Evolutionary conservation across 2,329 filamentous ascomycete species (phyloP), one percentile per base, ranked within the genome.

Genomic region (Ophiocordyceps australis): DNA sequence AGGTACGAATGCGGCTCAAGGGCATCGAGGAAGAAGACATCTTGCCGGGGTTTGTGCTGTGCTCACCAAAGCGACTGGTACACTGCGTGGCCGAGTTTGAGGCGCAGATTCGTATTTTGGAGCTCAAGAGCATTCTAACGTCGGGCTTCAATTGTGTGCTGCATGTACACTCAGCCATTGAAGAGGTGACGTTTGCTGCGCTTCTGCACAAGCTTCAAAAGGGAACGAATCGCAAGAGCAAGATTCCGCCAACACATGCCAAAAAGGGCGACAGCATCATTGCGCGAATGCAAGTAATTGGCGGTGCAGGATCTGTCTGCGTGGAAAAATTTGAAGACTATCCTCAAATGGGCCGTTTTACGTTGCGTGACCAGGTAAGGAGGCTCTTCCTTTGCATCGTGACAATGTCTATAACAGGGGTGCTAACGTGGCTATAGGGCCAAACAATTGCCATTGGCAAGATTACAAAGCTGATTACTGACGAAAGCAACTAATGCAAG

Each of bases 381-480:
- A n/a, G n/a, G n/a, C n/a, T n/a, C n/a, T n/a, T n/a, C n/a, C n/a
- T n/a, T n/a, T n/a, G n/a, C n/a, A n/a, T n/a, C n/a, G n/a, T n/a
- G n/a, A n/a, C n/a, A n/a, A n/a, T n/a, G n/a, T n/a, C n/a, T n/a
- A n/a, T n/a, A n/a, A n/a, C n/a, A n/a, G n/a, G n/a, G n/a, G 20
- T 19, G 14, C 24, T 29, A 14, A 29, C 28, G 9, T 28, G 14
- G 35, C 26, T 46, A 28, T 45, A 95, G 74, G 89, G 89, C 42
- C 86, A 95, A 78, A 98, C 89, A 1, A 94, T 98, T 59, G 89
- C 89, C 29, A 98, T 98, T 57, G 89, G 89, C 45, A 98, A 98
- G 69, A 91, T 98, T 50, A 94, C 82, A 32, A 94, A 85, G 65
- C 67, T 98, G 35, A 62, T 71, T 40, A 55, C 45, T 7, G 50